phyloP scores from a whole-genome alignment of 352 stramenopile species.

The Peronospora belbahrii region DNA sequence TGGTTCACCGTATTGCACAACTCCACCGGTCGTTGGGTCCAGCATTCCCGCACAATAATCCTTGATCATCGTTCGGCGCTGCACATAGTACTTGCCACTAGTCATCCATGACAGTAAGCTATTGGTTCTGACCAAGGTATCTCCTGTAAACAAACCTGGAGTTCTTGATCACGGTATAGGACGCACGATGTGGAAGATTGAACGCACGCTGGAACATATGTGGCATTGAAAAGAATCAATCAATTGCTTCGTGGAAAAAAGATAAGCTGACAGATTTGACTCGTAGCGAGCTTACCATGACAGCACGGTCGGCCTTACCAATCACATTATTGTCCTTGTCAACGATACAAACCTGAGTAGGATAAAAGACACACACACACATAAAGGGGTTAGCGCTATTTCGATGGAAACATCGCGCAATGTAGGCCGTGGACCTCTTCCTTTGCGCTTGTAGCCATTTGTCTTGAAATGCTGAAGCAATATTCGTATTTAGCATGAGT shows the following conservation, averaged over 20 bases:
- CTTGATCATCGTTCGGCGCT: conserved; percentile 82
- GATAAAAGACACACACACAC: background rate
- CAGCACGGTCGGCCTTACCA: conserved; percentile 66
- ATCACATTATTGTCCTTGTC: conserved; percentile 75
- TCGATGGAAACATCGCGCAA: too few relatives aligned
- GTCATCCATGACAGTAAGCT: background rate
- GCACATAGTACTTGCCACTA: conserved; percentile 77
- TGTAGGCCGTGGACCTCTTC: too few relatives aligned
- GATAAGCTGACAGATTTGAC: too few relatives aligned
- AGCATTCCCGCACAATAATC: conserved; percentile 84
- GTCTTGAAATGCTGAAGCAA: background rate
- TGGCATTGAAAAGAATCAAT: too few relatives aligned
- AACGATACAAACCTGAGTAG: conserved; percentile 72
- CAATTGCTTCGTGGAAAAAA: too few relatives aligned
- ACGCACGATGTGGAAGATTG: conserved; percentile 74
- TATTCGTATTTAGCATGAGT: background rate
- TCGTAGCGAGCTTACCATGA: conserved; percentile 44
- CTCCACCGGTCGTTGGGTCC: conserved; percentile 76
- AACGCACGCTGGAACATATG: conserved; percentile 42
- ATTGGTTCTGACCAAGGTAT: background rate
- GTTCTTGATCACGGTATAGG: conserved; percentile 84
- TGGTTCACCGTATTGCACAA: conserved; percentile 69
- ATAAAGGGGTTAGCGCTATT: background rate
- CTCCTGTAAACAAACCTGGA: conserved; percentile 25
- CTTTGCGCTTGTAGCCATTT: conserved; percentile 43